Conservation (phyloP, 2,329 filamentous ascomycete species). For the Aspergillus carbonarius region DNA sequence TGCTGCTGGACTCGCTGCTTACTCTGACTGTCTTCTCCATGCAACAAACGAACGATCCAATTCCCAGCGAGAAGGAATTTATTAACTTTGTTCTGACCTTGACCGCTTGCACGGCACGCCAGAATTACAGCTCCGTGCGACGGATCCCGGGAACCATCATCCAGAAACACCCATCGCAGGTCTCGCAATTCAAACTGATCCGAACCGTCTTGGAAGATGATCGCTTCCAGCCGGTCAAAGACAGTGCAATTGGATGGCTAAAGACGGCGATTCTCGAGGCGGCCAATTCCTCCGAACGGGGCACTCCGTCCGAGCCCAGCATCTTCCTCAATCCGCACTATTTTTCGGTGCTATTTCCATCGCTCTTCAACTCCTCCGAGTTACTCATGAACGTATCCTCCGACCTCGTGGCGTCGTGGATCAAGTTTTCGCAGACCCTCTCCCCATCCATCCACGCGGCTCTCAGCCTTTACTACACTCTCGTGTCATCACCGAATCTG, state of each 20-base stretch:
- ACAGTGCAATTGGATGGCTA: slow-evolving; percentile 60
- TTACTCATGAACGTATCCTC: slow-evolving; percentile 41
- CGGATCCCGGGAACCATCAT: slow-evolving; percentile 41
- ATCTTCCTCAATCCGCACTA: slow-evolving; percentile 39
- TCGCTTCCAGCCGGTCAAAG: slow-evolving; percentile 55
- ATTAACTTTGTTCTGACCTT: slow-evolving; percentile 52
- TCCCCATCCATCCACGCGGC: slow-evolving; percentile 53
- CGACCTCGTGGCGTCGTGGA: slow-evolving; percentile 43
- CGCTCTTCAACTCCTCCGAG: slow-evolving; percentile 51
- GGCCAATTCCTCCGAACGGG: slow-evolving; percentile 20
- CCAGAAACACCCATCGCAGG: slow-evolving; percentile 54
- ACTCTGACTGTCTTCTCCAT: slow-evolving; percentile 53
- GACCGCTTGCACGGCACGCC: slow-evolving; percentile 38
- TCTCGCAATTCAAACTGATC: slow-evolving; percentile 55
- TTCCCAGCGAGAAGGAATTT: slow-evolving; percentile 53
- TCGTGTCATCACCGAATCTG: slow-evolving; percentile 52
- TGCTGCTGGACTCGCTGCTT: slow-evolving; percentile 55
- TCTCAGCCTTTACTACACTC: slow-evolving; percentile 59
- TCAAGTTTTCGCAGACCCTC: slow-evolving; percentile 50
- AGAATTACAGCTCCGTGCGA: slow-evolving; percentile 38
- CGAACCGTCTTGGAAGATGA: slow-evolving; percentile 56
- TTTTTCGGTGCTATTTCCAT: slow-evolving; percentile 47
- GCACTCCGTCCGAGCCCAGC: slow-evolving; percentile 15
- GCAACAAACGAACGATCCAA: slow-evolving; percentile 46
- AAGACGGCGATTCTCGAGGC: slow-evolving; percentile 59